These are phyloP conservation scores for Eucalyptus microcorys DNA, from an alignment of 345 rosid genomes.

Conservation along the genomic window DNA sequence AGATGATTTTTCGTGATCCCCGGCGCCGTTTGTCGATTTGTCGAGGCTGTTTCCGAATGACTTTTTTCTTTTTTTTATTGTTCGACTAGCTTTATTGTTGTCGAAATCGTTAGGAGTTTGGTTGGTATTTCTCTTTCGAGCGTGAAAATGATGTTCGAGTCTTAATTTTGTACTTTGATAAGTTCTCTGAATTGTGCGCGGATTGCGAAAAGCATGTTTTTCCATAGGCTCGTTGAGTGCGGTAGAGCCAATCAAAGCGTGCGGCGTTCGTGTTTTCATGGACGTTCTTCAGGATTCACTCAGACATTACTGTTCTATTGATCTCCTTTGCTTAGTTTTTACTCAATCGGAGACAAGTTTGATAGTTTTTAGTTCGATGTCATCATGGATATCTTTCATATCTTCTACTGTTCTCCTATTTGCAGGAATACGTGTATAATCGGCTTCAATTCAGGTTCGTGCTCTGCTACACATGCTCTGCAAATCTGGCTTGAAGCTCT, in stretches of 20 bases:
- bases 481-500: neutral
- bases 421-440: conserved; percentile 89
- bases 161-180: neutral
- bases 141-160: neutral
- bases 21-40: neutral
- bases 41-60: neutral
- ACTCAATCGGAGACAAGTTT: neutral
- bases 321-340: neutral
- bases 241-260: neutral
- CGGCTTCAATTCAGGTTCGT: conserved; percentile 79
- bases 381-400: neutral
- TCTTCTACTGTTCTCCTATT: neutral
- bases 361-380: neutral
- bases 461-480: neutral
- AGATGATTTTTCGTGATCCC: neutral
- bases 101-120: neutral
- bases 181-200: neutral
- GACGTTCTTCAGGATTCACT: neutral
- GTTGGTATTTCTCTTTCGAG: neutral
- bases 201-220: neutral
- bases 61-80: neutral
- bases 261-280: neutral
- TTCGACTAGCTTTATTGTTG: neutral
- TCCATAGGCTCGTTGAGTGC: neutral
- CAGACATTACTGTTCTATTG: neutral